A percentile compares a stretch with the other conserved stretches of the same genome.
phyloP scores from a whole-genome alignment of 1,284 basidiomycete genomes.

The Naganishia cerealis region DNA sequence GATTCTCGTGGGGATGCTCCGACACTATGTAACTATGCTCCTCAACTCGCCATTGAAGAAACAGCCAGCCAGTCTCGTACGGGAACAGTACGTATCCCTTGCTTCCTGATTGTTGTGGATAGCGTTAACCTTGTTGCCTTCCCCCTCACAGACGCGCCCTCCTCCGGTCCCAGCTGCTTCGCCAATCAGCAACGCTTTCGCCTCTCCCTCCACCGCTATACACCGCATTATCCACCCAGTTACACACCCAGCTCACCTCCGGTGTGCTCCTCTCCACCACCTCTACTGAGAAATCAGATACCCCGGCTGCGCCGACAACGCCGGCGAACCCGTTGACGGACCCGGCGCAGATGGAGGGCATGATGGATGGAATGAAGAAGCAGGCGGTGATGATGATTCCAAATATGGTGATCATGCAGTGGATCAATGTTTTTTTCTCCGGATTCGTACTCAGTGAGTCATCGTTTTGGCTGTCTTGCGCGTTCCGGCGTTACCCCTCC shows the following conservation, averaged over 20 bases:
- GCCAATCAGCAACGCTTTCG: slow-evolving; percentile 73
- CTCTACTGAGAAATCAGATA: slow-evolving; percentile 56
- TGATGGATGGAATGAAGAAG: slow-evolving; percentile 99
- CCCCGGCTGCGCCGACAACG: slow-evolving; percentile 48
- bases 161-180: slow-evolving; percentile 75
- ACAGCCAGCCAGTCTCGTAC: slow-evolving; percentile 70
- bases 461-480: slow-evolving; percentile 1
- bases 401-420: slow-evolving; percentile 99
- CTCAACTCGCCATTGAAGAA: slow-evolving; percentile 84
- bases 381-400: slow-evolving; percentile 92
- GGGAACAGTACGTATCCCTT: slow-evolving; percentile 80
- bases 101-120: slow-evolving; percentile 2
- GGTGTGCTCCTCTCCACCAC: slow-evolving; percentile 82
- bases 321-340: slow-evolving; percentile 71
- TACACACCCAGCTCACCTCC: slow-evolving; percentile 68
- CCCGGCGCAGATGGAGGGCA: slow-evolving; percentile 89
- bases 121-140: not conserved
- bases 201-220: slow-evolving; percentile 75
- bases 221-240: slow-evolving; percentile 69
- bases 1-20: slow-evolving; percentile 89
- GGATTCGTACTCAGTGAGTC: slow-evolving; percentile 95
- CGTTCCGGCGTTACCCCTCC: too few species aligned
- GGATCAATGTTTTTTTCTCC: slow-evolving; percentile 99
- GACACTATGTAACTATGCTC: slow-evolving; percentile 88
- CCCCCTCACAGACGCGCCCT: slow-evolving; percentile 70